Evolutionary conservation across 2,329 filamentous ascomycete genomes (phyloP).

Genomic region (Colletotrichum sp.): DNA sequence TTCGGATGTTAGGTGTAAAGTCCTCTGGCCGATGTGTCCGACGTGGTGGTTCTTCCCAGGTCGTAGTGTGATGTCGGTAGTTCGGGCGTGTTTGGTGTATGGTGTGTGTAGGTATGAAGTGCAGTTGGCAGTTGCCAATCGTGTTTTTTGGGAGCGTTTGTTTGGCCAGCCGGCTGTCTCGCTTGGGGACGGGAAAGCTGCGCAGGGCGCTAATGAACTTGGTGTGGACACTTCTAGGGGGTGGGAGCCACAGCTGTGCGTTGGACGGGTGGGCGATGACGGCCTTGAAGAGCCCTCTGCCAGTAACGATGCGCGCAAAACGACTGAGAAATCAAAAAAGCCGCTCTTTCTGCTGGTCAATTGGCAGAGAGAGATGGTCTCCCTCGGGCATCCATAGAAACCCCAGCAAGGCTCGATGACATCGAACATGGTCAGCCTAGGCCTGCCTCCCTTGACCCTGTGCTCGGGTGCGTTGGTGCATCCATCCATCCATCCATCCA

Average conservation of each 20-base stretch:
- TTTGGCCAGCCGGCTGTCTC: constrained; percentile 1
- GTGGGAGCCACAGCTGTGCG: neutral
- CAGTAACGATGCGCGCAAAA: neutral
- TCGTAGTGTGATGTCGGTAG: neutral
- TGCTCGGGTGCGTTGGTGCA: neutral
- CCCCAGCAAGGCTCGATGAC: neutral
- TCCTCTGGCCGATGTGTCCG: neutral
- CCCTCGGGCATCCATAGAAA: neutral
- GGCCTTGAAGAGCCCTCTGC: neutral
- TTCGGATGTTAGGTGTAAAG: neutral
- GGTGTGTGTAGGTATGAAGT: neutral
- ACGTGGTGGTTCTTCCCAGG: neutral
- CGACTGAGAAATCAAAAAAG: neutral
- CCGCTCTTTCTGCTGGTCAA: neutral
- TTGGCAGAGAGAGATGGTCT: neutral
- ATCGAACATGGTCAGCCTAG: neutral
- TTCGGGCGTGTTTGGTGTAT: neutral
- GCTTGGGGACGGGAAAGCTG: constrained; percentile 2
- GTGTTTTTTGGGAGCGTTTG: neutral
- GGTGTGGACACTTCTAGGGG: neutral
- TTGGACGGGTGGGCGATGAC: neutral
- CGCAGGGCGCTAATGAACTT: neutral
- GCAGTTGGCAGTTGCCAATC: neutral
- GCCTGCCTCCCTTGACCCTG: neutral
- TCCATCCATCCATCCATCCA: neutral